These are phyloP conservation scores for Rhododendron ovatum DNA, from an alignment of 148 eudicot species.

Conservation along the genomic window DNA sequence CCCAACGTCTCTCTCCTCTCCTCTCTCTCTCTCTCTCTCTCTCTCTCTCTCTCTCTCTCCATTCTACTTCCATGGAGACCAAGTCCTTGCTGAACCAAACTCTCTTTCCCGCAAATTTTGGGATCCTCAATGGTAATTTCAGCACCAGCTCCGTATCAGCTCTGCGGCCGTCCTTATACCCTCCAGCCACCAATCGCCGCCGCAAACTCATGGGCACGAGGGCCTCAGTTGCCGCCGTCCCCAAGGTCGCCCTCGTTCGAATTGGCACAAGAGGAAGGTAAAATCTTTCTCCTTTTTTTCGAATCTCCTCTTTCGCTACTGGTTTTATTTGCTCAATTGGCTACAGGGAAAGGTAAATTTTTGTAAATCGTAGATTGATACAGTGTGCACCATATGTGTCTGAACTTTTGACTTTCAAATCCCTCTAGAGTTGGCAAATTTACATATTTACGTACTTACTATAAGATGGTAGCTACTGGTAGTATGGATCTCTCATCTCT, in stretches of 20 bases:
- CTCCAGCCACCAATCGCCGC: conserved; percentile 23
- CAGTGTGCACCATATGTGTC: not conserved
- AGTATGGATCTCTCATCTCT: too few species aligned
- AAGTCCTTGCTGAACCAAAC: conserved; percentile 19
- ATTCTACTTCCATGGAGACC: conserved; percentile 24
- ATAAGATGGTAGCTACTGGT: too few species aligned
- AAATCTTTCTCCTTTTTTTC: conserved; percentile 5
- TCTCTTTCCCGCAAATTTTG: conserved; percentile 4
- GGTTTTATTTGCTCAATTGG: not conserved
- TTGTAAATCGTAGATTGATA: not conserved
- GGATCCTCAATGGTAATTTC: conserved; percentile 3
- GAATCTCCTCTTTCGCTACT: too few species aligned
- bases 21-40: conserved; percentile 5
- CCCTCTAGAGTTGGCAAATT: too few species aligned
- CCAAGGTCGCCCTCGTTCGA: conserved; percentile 62
- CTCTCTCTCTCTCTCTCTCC: not conserved
- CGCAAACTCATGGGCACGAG: conserved; percentile 25
- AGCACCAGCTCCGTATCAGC: conserved; percentile 22
- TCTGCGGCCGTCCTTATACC: conserved; percentile 24
- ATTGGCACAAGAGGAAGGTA: conserved; percentile 98
- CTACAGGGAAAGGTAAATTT: not conserved
- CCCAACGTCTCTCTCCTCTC: conserved; percentile 1
- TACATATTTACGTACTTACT: too few species aligned
- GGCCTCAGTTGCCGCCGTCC: conserved; percentile 53
- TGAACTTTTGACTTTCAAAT: not conserved